Evolutionary conservation across 139 green algal genomes (phyloP).

Genomic region (Zygnema circumcarinatum): DNA sequence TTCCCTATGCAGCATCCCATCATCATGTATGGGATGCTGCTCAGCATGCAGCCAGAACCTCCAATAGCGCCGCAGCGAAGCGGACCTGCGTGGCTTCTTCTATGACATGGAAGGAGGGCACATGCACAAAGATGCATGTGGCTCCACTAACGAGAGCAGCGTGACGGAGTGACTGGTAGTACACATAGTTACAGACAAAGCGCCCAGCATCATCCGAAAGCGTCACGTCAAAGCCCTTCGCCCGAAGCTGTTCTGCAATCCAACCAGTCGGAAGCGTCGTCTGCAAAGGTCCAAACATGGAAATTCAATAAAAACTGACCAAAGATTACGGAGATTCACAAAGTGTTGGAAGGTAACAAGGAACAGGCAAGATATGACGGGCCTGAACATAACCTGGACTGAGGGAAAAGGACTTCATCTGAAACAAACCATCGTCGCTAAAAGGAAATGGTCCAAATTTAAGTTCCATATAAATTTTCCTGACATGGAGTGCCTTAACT

Average conservation of each 20-base stretch:
- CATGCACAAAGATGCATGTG: conserved; percentile 56
- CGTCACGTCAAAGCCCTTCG: conserved; percentile 34
- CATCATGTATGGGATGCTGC: no score
- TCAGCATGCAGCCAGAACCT: conserved; percentile 45
- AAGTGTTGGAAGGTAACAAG: background rate
- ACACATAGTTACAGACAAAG: conserved; percentile 64
- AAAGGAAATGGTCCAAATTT: no score
- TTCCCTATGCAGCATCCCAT: no score
- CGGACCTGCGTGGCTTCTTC: conserved; percentile 39
- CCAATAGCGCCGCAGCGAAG: conserved; percentile 39
- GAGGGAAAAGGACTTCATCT: no score
- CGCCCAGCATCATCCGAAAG: conserved; percentile 50
- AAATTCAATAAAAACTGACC: background rate
- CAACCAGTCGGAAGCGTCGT: conserved; percentile 23
- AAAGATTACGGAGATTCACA: background rate
- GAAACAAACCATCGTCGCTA: no score
- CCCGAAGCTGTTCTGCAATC: conserved; percentile 8
- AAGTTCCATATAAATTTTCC: no score
- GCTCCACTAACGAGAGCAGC: conserved; percentile 6
- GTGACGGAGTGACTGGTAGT: conserved; percentile 60
- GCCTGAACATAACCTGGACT: background rate
- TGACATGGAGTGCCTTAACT: no score
- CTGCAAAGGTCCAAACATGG: conserved; percentile 21
- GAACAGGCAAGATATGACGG: background rate
- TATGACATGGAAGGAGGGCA: conserved; percentile 54